A percentile compares a stretch with the other conserved stretches of the same genome.
phyloP scores from a whole-genome alignment of 2,329 filamentous ascomycete species.

The Fusarium piperis region DNA sequence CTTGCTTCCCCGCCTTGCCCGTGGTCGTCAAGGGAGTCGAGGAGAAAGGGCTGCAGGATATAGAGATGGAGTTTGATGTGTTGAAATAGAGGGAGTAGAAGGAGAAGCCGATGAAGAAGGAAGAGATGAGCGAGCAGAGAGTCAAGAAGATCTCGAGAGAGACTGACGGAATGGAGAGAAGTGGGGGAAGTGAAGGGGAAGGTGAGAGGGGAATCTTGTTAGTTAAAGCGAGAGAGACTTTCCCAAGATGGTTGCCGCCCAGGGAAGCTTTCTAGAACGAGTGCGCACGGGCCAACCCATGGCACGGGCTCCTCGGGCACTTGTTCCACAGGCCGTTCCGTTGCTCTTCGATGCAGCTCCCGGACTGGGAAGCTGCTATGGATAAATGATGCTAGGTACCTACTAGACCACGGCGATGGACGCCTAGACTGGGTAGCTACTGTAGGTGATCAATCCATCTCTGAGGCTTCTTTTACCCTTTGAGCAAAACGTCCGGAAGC shows the following conservation, averaged over 20 bases:
- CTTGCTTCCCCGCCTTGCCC: constrained; percentile 33
- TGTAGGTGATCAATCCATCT: not conserved
- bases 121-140: constrained; percentile 16
- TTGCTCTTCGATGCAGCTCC: constrained; percentile 43
- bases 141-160: constrained; percentile 1
- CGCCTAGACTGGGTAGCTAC: not conserved
- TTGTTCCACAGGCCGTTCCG: constrained; percentile 42
- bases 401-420: not conserved
- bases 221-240: constrained; percentile 22
- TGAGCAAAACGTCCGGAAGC: constrained; percentile 20
- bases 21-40: constrained; percentile 10
- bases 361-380: constrained; percentile 29
- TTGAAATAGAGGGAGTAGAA: constrained; percentile 3
- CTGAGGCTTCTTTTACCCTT: not conserved
- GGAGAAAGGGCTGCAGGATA: not conserved
- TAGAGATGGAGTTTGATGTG: constrained; percentile 2
- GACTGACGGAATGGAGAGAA: constrained; percentile 36
- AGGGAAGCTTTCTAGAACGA: constrained; percentile 46
- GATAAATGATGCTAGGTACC: not conserved
- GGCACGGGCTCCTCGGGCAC: constrained; percentile 32
- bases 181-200: constrained; percentile 18
- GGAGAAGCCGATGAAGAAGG: constrained; percentile 12
- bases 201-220: constrained; percentile 5
- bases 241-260: constrained; percentile 33
- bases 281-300: constrained; percentile 28